Percentiles rank a stretch among this genome's conserved stretches.
phyloP scores from a whole-genome alignment of 441 rosid species.

The Omphalea diandra region DNA sequence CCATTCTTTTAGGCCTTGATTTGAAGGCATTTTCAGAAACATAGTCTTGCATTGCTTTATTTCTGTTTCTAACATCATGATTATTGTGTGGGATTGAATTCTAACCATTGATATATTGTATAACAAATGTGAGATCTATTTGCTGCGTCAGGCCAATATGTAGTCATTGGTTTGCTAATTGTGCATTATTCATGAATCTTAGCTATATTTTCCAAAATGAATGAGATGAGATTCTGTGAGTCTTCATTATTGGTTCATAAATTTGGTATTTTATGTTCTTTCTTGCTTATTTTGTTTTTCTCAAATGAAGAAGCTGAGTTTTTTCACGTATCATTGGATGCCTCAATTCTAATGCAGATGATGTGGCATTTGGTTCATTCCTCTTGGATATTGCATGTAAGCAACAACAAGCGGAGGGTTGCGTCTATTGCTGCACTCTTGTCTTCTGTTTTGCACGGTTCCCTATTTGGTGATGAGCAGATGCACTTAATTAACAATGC shows the following conservation, averaged over 20 bases:
- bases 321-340: slow-evolving; percentile 10
- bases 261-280: background rate
- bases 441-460: slow-evolving; percentile 80
- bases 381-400: slow-evolving; percentile 88
- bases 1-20: background rate
- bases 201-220: background rate
- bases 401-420: slow-evolving; percentile 89
- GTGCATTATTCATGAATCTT: background rate
- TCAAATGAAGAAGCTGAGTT: background rate
- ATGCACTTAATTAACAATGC: slow-evolving; percentile 63
- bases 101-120: background rate
- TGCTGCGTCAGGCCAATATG: slow-evolving; percentile 1
- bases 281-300: slow-evolving; percentile 15
- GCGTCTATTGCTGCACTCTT: slow-evolving; percentile 92
- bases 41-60: background rate
- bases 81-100: background rate
- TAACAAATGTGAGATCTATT: background rate
- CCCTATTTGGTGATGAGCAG: slow-evolving; percentile 56
- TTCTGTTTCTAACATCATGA: background rate
- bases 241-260: background rate
- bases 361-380: slow-evolving; percentile 89
- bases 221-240: background rate
- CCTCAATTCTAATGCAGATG: slow-evolving; percentile 46
- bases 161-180: background rate
- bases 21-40: background rate